Conservation (phyloP, 2,329 filamentous ascomycete genomes). For the Setomelanomma holmii region DNA sequence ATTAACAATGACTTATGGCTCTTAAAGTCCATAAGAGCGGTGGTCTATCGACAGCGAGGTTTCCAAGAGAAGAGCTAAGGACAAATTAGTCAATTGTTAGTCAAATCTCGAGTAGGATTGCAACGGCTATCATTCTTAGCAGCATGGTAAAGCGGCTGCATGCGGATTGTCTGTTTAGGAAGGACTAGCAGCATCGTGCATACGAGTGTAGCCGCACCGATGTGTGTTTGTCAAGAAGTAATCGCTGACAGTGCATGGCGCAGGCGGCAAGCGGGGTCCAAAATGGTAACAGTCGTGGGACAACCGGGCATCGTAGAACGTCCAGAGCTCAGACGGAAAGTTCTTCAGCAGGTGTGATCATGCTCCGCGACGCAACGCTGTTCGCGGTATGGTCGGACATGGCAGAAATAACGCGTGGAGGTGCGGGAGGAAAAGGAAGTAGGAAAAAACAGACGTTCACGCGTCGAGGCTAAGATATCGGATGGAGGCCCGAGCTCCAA, state of each 20-base stretch:
- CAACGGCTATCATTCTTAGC: not conserved
- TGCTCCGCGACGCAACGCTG: not conserved
- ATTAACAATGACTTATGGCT: constrained; percentile 17
- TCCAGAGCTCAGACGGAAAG: not conserved
- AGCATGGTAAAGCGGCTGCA: constrained; percentile 5
- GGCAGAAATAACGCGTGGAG: constrained; percentile 11
- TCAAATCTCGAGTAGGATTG: not conserved
- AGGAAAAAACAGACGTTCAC: constrained; percentile 8
- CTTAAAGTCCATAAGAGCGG: not conserved
- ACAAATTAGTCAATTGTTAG: constrained; percentile 6
- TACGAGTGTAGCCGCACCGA: not conserved
- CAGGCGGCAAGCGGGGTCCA: not conserved
- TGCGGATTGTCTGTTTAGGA: not conserved
- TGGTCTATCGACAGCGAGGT: not conserved
- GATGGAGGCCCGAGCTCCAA: constrained; percentile 18
- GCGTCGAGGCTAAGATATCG: not conserved
- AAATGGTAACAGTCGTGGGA: not conserved
- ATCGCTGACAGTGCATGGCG: constrained; percentile 38
- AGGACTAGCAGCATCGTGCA: not conserved
- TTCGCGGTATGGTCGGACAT: not conserved
- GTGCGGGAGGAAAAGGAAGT: constrained; percentile 7
- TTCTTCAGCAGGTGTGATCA: not conserved
- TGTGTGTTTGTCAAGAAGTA: constrained; percentile 30
- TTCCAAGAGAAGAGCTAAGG: not conserved
- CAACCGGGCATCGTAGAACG: not conserved